Percentiles rank a stretch among this genome's conserved stretches.
phyloP scores from a whole-genome alignment of 2,329 filamentous ascomycete genomes.

The Dothideomycetidae sp. region DNA sequence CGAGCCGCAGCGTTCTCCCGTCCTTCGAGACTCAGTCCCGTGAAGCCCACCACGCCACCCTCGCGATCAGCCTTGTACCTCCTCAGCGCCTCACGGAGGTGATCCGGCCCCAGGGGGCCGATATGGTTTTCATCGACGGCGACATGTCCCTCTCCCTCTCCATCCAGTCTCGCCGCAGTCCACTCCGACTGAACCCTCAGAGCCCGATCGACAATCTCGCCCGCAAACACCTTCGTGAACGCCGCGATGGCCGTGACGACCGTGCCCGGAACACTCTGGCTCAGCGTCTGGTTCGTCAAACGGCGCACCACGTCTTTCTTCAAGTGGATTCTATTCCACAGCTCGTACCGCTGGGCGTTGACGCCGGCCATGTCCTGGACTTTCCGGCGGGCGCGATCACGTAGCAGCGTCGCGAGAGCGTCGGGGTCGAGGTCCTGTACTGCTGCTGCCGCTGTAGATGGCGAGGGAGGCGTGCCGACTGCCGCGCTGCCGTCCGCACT shows the following conservation, averaged over 20 bases:
- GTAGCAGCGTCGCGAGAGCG: conserved; percentile 22
- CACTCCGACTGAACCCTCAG: conserved; percentile 58
- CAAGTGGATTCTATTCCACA: conserved; percentile 55
- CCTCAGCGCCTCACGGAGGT: conserved; percentile 57
- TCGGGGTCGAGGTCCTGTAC: too few species aligned
- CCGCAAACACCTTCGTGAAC: conserved; percentile 63
- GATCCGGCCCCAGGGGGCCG: conserved; percentile 55
- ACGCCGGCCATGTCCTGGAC: conserved; percentile 50
- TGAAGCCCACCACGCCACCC: conserved; percentile 43
- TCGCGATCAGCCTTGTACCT: conserved; percentile 51
- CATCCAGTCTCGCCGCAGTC: conserved; percentile 44
- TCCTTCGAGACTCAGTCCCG: conserved; percentile 35
- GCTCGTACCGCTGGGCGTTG: conserved; percentile 56
- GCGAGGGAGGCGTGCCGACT: conserved; percentile 15
- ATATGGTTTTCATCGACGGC: conserved; percentile 24
- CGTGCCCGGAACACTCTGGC: conserved; percentile 59
- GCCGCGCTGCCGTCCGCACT: conserved; percentile 3
- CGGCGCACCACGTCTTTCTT: conserved; percentile 55
- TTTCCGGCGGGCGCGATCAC: background rate
- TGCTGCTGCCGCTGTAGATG: too few species aligned
- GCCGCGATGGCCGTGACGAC: conserved; percentile 64
- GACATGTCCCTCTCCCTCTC: conserved; percentile 15
- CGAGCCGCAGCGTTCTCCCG: conserved; percentile 30
- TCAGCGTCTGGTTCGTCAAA: conserved; percentile 68
- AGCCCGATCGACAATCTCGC: conserved; percentile 59